Base-by-base conservation (phyloP, 1,139 yeast genomes). In the Kurtzmaniella quercitrusa region DNA sequence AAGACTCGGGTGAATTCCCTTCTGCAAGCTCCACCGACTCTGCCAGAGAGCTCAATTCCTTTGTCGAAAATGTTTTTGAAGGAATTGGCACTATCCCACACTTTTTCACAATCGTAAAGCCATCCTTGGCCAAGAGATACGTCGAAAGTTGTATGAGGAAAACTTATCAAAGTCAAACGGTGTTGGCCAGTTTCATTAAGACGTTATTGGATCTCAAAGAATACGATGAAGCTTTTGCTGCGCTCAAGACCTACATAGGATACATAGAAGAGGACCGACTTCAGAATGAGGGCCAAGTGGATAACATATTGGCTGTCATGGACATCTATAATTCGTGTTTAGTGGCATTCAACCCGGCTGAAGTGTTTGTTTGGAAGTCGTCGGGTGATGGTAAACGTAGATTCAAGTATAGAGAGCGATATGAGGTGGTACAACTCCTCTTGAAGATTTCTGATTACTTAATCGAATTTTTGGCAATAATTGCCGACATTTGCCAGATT, bases 191-290 rank as follows among this genome's bases (percentile, higher is more conserved):
- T 44, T 61, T 67, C 40, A 65, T 73, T 34, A 59, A 63, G 44
- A 57, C 65, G 1, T 59, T 72, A 43, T 54, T 72, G 19, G 70
- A 67, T 33, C 55, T 65, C 43, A 54, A 59, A 14, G 75, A 72
- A 50, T 66, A 58, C 46, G 77, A 73, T 48, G 77, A 73, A 50
- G 77, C 77, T 0, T 59, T 66, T 44, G 73, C 73, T 5, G 76
- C 73, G 0, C 66, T 72, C 46, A 65, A 63, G 27, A 70, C 77
- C 0, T 70, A 63, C 46, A 53, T 60, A 5, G 54, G 54, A 31
- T 73, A 73, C 49, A 46, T 66, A 14, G 63, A 64, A 19, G 68
- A 63, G 39, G 72, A 68, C 21, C 60, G 64, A 47, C 62, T 62
- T 38, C 71, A 68, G 36, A 55, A 61, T 39, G 57, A 58, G 15